These are phyloP conservation scores for Dictyostelium brefeldianum DNA, from an alignment of 78 protist genomes.

Conservation along the genomic window DNA sequence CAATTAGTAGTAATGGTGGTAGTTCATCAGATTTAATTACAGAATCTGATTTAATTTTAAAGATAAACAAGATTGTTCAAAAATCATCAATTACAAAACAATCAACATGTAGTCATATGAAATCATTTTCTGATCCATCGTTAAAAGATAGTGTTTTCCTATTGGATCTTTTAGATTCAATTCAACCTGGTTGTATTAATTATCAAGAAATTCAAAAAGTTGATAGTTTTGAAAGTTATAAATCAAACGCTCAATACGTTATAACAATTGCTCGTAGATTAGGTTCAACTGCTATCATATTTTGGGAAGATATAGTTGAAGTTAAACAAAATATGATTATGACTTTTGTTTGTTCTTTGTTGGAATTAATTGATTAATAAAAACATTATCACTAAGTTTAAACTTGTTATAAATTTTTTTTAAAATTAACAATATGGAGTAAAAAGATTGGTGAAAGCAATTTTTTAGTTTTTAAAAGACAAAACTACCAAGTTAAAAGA, in stretches of 20 bases:
- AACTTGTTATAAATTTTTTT: not conserved
- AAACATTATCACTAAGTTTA: too few species aligned
- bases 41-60: conserved; percentile 58
- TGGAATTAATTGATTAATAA: conserved; percentile 3
- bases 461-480: too few species aligned
- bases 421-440: too few species aligned
- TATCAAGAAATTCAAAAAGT: conserved; percentile 9
- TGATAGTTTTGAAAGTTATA: conserved; percentile 22
- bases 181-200: conserved; percentile 49
- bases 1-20: not conserved
- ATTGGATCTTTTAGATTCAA: conserved; percentile 63
- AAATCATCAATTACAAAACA: not conserved
- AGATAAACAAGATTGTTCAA: conserved; percentile 25
- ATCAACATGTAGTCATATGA: conserved; percentile 17
- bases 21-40: conserved; percentile 44
- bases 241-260: conserved; percentile 77
- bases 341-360: conserved; percentile 28
- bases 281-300: conserved; percentile 63
- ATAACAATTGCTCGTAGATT: conserved; percentile 67
- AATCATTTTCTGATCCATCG: conserved; percentile 58
- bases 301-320: conserved; percentile 80
- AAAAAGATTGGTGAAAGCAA: too few species aligned
- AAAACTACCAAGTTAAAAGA: too few species aligned
- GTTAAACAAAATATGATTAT: conserved; percentile 69
- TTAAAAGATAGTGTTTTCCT: conserved; percentile 47